phyloP scores from a whole-genome alignment of 2,329 filamentous ascomycete species.

The Neonectria neomacrospora region DNA sequence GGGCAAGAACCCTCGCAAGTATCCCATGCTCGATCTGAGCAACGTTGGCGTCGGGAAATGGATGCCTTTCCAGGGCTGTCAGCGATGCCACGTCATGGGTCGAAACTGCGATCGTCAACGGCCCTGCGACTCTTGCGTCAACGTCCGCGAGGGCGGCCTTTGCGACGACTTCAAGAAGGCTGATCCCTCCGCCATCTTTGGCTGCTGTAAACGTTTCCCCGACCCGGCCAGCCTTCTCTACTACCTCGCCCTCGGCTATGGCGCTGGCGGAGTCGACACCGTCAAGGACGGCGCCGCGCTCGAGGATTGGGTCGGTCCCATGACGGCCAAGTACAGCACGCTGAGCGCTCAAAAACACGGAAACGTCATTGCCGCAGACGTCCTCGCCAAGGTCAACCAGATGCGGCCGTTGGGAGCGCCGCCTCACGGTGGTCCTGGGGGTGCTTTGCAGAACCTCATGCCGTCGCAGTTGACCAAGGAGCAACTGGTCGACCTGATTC shows the following conservation, averaged over 20 bases:
- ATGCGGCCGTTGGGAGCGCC: constrained; percentile 2
- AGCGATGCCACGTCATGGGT: constrained; percentile 34
- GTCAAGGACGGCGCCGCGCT: constrained; percentile 33
- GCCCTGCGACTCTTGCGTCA: constrained; percentile 51
- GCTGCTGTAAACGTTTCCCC: constrained; percentile 16
- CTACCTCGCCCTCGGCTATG: constrained; percentile 48
- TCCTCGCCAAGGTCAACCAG: neutral
- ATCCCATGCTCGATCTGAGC: constrained; percentile 45
- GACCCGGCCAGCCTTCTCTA: constrained; percentile 45
- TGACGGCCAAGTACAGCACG: constrained; percentile 30
- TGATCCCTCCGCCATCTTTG: neutral
- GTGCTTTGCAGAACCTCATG: neutral
- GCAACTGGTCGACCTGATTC: neutral
- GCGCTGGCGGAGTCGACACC: constrained; percentile 40
- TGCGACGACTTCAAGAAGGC: constrained; percentile 20
- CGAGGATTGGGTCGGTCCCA: constrained; percentile 41
- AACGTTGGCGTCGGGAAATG: constrained; percentile 47
- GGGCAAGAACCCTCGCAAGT: constrained; percentile 4
- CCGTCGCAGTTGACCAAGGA: constrained; percentile 1
- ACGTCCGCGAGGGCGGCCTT: neutral
- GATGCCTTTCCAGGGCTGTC: constrained; percentile 43
- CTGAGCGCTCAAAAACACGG: neutral
- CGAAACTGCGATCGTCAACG: constrained; percentile 51
- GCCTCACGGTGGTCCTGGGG: constrained; percentile 12
- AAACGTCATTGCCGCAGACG: neutral